Evolutionary conservation across 352 stramenopile genomes (phyloP), one percentile per base, ranked within the genome.

Genomic region (Pythium sukuiense): DNA sequence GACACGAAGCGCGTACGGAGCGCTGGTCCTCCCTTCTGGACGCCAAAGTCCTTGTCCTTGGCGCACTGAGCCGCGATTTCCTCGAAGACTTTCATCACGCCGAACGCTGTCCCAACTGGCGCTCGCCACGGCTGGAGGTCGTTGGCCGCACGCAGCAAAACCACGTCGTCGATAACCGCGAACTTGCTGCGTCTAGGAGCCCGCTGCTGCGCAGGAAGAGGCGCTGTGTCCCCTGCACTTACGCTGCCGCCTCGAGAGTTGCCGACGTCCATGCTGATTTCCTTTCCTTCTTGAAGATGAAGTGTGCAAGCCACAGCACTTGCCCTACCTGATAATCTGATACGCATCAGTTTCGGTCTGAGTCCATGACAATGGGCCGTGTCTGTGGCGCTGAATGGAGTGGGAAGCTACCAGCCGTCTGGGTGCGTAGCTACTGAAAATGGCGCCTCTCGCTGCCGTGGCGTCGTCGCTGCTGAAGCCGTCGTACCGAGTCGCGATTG

Each of bases 401-500:
- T 24, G 20, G 1, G 32, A 9, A 35, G 32, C 32, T 35, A 9
- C 32, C 32, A 9, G 32, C 32, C 32, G 32, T 35, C 32, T 9
- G 20, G 20, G 20, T 24, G 20, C 20, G 20, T 24, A 24, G 20
- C 20, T 24, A 0, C 35, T 43, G 35, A 48, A 48, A 8, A 48
- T 48, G 39, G 39, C 16, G 39, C 39, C 39, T n/a, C 39, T 48
- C 13, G 16, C 18, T 24, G 9, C 46, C 20, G 24, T 24, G 26
- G 18, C 45, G 32, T 43, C 16, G 26, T 27, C 29, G 27, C 24
- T 49, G 46, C 16, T 48, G 56, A 16, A 24, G 33, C 12, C 46
- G 26, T 39, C 54, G 55, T 59, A 55, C 37, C 80, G 78, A 27
- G 80, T 87, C 33, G 78, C 48, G 5, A 60, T 89, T 16, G 55